phyloP scores from a whole-genome alignment of 495 filamentous ascomycete genomes.

The Aspergillus coremiiformis region DNA sequence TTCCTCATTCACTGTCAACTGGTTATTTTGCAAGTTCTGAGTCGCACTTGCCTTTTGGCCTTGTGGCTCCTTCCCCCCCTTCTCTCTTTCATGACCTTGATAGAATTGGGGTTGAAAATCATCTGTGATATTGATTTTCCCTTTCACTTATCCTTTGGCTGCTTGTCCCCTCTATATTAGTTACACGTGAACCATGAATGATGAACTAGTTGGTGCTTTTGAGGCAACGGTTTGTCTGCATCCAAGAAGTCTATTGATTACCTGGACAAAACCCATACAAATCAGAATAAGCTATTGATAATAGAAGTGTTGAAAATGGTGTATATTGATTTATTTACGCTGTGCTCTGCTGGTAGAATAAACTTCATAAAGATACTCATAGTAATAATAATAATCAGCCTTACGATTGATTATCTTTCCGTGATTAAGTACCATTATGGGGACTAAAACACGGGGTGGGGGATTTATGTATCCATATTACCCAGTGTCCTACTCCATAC shows the following conservation, averaged over 20 bases:
- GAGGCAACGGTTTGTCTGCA: not conserved
- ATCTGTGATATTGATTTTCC: not conserved
- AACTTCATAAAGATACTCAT: too few relatives aligned
- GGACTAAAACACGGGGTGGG: too few relatives aligned
- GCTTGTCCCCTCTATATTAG: not conserved
- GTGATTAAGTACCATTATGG: too few relatives aligned
- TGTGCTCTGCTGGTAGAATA: too few relatives aligned
- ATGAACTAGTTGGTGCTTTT: not conserved
- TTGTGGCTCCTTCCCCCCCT: too few relatives aligned
- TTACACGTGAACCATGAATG: conserved; percentile 7
- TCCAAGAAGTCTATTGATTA: not conserved
- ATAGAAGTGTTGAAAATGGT: too few relatives aligned
- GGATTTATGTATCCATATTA: not conserved
- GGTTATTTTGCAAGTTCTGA: not conserved
- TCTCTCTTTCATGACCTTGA: not conserved
- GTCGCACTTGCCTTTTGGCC: not conserved
- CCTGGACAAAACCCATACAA: too few relatives aligned
- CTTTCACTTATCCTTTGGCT: not conserved
- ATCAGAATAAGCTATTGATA: too few relatives aligned
- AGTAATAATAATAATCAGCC: too few relatives aligned
- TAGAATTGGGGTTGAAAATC: not conserved
- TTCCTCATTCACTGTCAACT: not conserved
- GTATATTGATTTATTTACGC: too few relatives aligned
- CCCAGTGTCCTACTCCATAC: not conserved
- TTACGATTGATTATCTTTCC: too few relatives aligned